Evolutionary conservation across 2,329 filamentous ascomycete genomes (phyloP).

Genomic region (Macrophomina tecta): DNA sequence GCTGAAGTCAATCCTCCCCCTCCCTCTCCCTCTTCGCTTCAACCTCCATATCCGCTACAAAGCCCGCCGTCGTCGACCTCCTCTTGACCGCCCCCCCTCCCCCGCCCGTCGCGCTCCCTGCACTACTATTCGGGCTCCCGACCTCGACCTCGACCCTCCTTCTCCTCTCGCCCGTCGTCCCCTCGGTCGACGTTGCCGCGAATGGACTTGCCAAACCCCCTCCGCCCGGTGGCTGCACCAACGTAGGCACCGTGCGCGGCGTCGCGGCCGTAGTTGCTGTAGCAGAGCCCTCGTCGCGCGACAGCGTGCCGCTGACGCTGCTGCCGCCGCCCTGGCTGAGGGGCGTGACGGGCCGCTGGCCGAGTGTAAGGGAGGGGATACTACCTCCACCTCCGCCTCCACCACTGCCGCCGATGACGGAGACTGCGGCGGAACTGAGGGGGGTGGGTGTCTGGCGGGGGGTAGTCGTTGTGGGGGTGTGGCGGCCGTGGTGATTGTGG

Average conservation of each 20-base stretch:
- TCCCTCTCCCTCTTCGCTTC: not conserved
- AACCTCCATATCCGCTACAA: conserved; percentile 21
- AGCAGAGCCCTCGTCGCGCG: not conserved
- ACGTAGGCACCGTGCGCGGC: conserved; percentile 39
- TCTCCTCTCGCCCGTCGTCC: conserved; percentile 29
- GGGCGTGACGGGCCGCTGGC: conserved; percentile 2
- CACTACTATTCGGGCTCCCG: not conserved
- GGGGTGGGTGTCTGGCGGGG: conserved; percentile 3
- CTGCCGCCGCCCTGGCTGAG: not conserved
- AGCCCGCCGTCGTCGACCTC: conserved; percentile 5
- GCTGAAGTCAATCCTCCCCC: not conserved
- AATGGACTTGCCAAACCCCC: conserved; percentile 39
- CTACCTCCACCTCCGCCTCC: not conserved
- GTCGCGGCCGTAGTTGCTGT: not conserved
- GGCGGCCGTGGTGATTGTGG: not conserved
- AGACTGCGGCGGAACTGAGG: not conserved
- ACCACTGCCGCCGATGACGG: not conserved
- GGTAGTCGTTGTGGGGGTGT: not conserved
- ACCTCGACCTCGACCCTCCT: conserved; percentile 39
- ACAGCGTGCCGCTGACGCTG: not conserved
- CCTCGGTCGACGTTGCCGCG: conserved; percentile 35
- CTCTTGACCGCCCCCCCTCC: not conserved
- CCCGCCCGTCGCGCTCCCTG: not conserved
- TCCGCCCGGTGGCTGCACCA: conserved; percentile 27
- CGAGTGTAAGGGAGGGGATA: too few relatives aligned